These are phyloP conservation scores for Gnomoniopsis smithogilvyi DNA, from an alignment of 2,329 filamentous ascomycete genomes.

Conservation along the genomic window DNA sequence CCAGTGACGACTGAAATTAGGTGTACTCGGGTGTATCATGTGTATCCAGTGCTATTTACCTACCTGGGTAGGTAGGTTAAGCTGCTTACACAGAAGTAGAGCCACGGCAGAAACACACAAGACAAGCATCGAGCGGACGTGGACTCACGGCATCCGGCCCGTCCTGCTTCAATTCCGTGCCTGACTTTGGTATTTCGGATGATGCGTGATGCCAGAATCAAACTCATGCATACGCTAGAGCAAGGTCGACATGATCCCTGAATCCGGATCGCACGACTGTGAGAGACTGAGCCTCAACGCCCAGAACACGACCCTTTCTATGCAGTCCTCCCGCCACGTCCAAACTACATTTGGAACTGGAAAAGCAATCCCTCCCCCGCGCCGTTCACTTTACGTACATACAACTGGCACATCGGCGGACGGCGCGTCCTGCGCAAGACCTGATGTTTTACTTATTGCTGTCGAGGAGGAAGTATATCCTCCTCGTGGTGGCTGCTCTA, in stretches of 20 bases:
- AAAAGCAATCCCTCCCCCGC: neutral
- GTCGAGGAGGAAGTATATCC: neutral
- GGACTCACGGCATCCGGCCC: no score
- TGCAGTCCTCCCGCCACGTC: neutral
- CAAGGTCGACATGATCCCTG: neutral
- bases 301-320: neutral
- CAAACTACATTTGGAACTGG: neutral
- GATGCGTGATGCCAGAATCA: neutral
- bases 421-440: neutral
- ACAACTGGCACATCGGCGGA: neutral
- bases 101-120: neutral
- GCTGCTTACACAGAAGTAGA: neutral
- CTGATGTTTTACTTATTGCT: neutral
- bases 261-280: neutral
- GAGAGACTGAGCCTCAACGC: neutral
- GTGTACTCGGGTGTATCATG: neutral
- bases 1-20: neutral
- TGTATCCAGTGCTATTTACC: neutral
- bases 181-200: neutral
- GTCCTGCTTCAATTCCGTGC: neutral
- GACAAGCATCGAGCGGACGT: neutral
- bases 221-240: neutral
- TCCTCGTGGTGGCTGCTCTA: neutral
- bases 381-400: neutral
- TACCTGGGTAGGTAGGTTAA: neutral